A percentile compares a stretch with the other conserved stretches of the same genome.
Conservation (phyloP, 1,284 basidiomycete species). For the Fomitopsis palustris region DNA sequence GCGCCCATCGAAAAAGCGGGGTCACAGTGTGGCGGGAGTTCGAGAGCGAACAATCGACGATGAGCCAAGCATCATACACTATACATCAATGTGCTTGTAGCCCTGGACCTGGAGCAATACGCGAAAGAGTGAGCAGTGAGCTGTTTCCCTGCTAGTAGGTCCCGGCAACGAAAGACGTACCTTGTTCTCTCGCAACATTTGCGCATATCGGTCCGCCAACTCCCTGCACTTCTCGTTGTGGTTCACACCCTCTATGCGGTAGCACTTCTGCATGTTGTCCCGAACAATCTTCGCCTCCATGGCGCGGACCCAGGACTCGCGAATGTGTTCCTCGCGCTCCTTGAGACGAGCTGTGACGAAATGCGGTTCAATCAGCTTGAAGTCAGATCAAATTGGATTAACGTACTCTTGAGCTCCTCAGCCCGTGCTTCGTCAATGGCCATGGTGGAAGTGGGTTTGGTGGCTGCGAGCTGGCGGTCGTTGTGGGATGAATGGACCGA, state of each 20-base stretch:
- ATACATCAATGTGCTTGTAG: conserved; percentile 37
- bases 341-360: conserved; percentile 49
- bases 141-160: background rate
- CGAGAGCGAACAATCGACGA: background rate
- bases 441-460: conserved; percentile 16
- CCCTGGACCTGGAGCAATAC: conserved; percentile 31
- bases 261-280: conserved; percentile 90
- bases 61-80: conserved; percentile 4
- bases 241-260: conserved; percentile 89
- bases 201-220: conserved; percentile 81
- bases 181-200: conserved; percentile 82
- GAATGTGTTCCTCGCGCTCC: conserved; percentile 76
- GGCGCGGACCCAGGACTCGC: conserved; percentile 91
- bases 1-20: too few relatives aligned
- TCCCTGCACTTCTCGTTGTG: conserved; percentile 88
- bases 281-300: conserved; percentile 93
- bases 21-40: background rate
- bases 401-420: conserved; percentile 47
- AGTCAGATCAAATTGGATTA: background rate
- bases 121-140: background rate
- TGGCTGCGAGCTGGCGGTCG: background rate
- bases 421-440: conserved; percentile 38
- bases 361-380: background rate
- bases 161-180: conserved; percentile 48
- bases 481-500: background rate